Evolutionary conservation across 2,329 filamentous ascomycete genomes (phyloP).

Genomic region (Epichloe elymi): DNA sequence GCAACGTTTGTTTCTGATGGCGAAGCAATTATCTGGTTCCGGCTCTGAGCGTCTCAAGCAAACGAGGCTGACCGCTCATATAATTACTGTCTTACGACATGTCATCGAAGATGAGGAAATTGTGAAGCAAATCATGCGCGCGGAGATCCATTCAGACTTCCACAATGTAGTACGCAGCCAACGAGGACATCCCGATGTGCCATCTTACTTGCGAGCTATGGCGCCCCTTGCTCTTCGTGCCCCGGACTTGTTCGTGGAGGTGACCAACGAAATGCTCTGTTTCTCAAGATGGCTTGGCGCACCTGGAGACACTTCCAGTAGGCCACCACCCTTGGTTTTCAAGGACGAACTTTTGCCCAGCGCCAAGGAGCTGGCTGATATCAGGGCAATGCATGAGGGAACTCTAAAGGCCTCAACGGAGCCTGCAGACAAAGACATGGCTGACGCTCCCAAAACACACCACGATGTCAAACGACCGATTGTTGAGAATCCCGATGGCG

Average conservation of each 20-base stretch:
- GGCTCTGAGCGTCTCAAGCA: slow-evolving; percentile 60
- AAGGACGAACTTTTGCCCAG: slow-evolving; percentile 18
- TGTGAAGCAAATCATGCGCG: slow-evolving; percentile 80
- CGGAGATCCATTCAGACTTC: slow-evolving; percentile 72
- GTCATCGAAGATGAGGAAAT: slow-evolving; percentile 90
- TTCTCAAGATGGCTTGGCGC: slow-evolving; percentile 46
- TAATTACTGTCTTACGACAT: slow-evolving; percentile 81
- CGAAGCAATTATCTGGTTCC: slow-evolving; percentile 74
- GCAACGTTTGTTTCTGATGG: slow-evolving; percentile 84
- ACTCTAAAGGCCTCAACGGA: slow-evolving; percentile 51
- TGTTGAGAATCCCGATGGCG: slow-evolving; percentile 85
- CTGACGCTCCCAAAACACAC: slow-evolving; percentile 48
- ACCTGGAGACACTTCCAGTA: slow-evolving; percentile 17
- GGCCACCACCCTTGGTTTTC: slow-evolving; percentile 25
- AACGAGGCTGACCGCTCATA: slow-evolving; percentile 40
- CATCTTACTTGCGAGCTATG: slow-evolving; percentile 61
- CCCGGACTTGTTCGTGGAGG: slow-evolving; percentile 74
- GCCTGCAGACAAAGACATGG: slow-evolving; percentile 43
- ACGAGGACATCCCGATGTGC: slow-evolving; percentile 51
- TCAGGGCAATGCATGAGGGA: slow-evolving; percentile 13
- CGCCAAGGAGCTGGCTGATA: slow-evolving; percentile 3
- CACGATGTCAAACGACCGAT: slow-evolving; percentile 67
- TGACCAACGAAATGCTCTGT: slow-evolving; percentile 74
- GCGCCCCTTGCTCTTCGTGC: slow-evolving; percentile 70
- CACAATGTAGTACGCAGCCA: slow-evolving; percentile 37